These are phyloP conservation scores for Alternaria angustiovoidea DNA, from an alignment of 2,329 filamentous ascomycete genomes.

Conservation along the genomic window DNA sequence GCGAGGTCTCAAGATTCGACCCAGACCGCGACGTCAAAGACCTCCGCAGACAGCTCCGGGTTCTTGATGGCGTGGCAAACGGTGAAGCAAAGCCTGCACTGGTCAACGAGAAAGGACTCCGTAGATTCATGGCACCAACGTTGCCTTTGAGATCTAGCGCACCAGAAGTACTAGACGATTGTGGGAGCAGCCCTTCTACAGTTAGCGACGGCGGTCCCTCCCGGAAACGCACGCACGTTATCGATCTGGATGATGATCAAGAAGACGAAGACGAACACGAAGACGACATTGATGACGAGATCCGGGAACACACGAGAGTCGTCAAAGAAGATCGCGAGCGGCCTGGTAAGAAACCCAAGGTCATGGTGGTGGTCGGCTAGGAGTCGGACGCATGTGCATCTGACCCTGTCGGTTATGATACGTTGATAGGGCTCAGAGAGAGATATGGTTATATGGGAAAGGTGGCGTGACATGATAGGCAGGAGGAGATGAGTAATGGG, in stretches of 20 bases:
- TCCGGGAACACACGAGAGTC: conserved; percentile 17
- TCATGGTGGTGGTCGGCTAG: conserved; percentile 32
- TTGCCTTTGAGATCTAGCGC: conserved; percentile 10
- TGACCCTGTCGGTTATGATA: rapidly evolving
- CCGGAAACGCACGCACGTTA: conserved; percentile 20
- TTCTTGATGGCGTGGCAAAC: conserved; percentile 49
- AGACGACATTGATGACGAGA: conserved; percentile 25
- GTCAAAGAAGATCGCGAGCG: conserved; percentile 3
- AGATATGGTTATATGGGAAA: background rate
- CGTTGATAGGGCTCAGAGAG: background rate
- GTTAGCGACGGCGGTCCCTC: background rate
- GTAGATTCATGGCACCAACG: conserved; percentile 32
- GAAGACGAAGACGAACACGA: conserved; percentile 19
- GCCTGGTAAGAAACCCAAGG: conserved; percentile 24
- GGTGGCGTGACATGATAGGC: background rate
- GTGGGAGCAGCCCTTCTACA: background rate
- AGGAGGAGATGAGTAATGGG: background rate
- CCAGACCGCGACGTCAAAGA: conserved; percentile 55
- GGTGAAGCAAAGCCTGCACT: conserved; percentile 2
- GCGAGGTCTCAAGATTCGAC: conserved; percentile 59
- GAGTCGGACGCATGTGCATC: no score
- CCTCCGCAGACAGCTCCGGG: conserved; percentile 57
- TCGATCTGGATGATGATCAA: conserved; percentile 24
- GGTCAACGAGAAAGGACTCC: conserved; percentile 8
- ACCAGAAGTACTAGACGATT: background rate